These are phyloP conservation scores for Gracilaria vermiculophylla DNA, from an alignment of 23 red algal genomes.

Conservation along the genomic window DNA sequence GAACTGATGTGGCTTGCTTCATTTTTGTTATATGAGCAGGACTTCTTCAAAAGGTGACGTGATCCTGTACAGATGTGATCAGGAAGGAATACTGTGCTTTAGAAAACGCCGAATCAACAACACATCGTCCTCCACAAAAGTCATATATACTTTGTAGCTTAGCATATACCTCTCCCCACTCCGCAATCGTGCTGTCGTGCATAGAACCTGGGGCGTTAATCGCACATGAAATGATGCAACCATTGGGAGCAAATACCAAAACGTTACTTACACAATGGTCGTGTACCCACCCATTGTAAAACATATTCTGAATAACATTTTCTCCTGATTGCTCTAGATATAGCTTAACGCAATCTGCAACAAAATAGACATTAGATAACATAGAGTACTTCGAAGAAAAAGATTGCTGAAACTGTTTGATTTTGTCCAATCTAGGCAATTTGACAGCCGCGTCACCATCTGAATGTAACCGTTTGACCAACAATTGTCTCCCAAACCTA, in stretches of 20 bases:
- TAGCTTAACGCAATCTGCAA: slow-evolving; percentile 6
- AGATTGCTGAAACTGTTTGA: too few species aligned
- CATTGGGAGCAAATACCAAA: slow-evolving; percentile 3
- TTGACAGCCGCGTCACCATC: too few species aligned
- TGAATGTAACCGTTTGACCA: too few species aligned
- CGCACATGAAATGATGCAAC: neutral
- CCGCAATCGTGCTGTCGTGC: neutral
- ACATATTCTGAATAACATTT: slow-evolving; percentile 4
- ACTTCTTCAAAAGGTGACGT: neutral
- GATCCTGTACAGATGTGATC: neutral
- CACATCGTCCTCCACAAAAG: neutral
- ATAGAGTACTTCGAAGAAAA: too few species aligned
- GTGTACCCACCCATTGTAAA: slow-evolving; percentile 21
- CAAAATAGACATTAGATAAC: neutral
- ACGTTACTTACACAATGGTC: slow-evolving; percentile 16
- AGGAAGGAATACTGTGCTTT: neutral
- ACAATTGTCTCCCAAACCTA: too few species aligned
- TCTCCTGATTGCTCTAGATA: neutral
- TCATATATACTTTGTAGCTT: neutral
- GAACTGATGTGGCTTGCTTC: neutral
- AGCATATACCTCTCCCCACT: neutral
- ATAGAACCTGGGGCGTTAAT: slow-evolving; percentile 25
- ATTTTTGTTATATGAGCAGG: neutral
- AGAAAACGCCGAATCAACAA: neutral
- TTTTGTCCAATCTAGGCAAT: too few species aligned